phyloP scores from a whole-genome alignment of 495 filamentous ascomycete species.

The Corynascus novoguineensis region DNA sequence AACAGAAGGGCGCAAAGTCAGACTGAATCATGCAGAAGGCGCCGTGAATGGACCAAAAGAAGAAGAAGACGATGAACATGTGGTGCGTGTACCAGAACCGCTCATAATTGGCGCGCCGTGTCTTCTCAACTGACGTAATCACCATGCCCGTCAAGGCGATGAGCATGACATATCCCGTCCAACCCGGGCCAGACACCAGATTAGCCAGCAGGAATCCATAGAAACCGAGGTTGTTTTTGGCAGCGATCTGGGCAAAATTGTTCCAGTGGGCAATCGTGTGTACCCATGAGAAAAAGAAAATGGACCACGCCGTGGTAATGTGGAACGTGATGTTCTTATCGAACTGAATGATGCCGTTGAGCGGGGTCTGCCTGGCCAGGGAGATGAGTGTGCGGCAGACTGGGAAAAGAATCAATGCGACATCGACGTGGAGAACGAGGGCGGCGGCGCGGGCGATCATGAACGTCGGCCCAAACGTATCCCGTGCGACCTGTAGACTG shows the following conservation, averaged over 20 bases:
- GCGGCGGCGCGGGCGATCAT: constrained; percentile 67
- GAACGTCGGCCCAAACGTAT: constrained; percentile 63
- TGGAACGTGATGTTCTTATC: constrained; percentile 81
- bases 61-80: constrained; percentile 72
- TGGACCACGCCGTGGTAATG: constrained; percentile 73
- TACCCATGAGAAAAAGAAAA: constrained; percentile 74
- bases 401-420: constrained; percentile 68
- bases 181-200: constrained; percentile 67
- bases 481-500: constrained; percentile 55
- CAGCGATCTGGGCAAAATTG: constrained; percentile 69
- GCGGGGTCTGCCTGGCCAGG: constrained; percentile 63
- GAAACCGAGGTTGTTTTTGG: constrained; percentile 64
- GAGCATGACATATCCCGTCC: constrained; percentile 76
- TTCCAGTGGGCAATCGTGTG: constrained; percentile 78
- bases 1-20: constrained; percentile 65
- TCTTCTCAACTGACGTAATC: constrained; percentile 62
- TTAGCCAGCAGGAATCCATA: constrained; percentile 65
- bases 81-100: constrained; percentile 79
- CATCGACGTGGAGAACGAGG: constrained; percentile 67
- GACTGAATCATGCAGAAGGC: constrained; percentile 78
- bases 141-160: constrained; percentile 62
- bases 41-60: constrained; percentile 77
- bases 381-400: constrained; percentile 76
- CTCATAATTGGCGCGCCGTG: constrained; percentile 65
- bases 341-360: constrained; percentile 74